phyloP scores from a whole-genome alignment of 371 early-diverging fungal genomes.

The Thermomucor indicae-seudaticae region DNA sequence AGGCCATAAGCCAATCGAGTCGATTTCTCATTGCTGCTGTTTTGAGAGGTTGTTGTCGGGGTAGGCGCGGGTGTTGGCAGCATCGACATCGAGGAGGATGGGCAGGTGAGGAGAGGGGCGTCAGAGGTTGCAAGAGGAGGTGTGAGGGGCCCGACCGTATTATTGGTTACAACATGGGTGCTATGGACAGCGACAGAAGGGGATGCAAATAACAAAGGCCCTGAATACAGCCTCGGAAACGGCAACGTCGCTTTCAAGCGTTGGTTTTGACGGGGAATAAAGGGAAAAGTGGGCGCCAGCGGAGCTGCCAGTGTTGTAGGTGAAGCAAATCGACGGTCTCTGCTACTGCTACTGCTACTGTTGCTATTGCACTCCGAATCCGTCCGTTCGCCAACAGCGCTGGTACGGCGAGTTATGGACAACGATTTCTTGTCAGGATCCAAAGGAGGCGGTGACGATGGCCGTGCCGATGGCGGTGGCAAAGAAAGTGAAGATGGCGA shows the following conservation, averaged over 20 bases:
- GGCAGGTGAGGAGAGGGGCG: background rate
- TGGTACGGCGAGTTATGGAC: no score
- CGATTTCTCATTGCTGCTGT: background rate
- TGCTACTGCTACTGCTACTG: background rate
- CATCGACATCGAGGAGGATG: background rate
- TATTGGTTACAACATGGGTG: background rate
- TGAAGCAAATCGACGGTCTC: background rate
- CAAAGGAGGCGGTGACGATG: no score
- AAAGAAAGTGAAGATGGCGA: no score
- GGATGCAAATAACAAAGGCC: conserved; percentile 1
- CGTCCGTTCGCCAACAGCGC: background rate
- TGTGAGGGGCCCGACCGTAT: background rate
- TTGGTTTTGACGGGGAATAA: no score
- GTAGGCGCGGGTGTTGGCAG: conserved; percentile 1
- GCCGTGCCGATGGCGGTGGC: no score
- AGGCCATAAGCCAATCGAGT: background rate
- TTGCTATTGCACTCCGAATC: background rate
- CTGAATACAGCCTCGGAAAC: conserved; percentile 1
- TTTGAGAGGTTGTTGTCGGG: conserved; percentile 1
- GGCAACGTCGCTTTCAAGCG: background rate
- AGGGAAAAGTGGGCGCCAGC: background rate
- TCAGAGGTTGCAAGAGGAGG: conserved; percentile 4
- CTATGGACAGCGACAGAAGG: background rate
- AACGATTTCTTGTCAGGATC: no score
- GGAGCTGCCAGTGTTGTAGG: background rate